These are phyloP conservation scores for Thyridium curvatum DNA, from an alignment of 2,329 filamentous ascomycete species.

Conservation along the genomic window DNA sequence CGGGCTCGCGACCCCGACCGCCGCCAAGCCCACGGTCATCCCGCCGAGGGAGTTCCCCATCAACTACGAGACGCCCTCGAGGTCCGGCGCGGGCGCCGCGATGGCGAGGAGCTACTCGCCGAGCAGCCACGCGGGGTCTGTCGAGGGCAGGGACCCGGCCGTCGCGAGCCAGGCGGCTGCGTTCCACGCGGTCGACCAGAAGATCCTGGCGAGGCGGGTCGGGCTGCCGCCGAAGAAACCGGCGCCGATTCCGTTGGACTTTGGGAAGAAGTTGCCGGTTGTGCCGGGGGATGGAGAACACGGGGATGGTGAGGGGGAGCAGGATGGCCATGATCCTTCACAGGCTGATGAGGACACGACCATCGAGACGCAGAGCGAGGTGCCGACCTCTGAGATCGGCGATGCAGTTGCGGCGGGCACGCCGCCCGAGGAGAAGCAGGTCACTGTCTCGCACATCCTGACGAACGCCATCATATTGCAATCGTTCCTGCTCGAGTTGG, in stretches of 20 bases:
- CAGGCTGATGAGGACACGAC: slow-evolving; percentile 7
- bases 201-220: slow-evolving; percentile 50
- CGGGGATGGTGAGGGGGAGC: slow-evolving; percentile 18
- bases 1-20: slow-evolving; percentile 22
- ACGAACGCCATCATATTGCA: slow-evolving; percentile 77
- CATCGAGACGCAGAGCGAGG: slow-evolving; percentile 9
- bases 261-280: slow-evolving; percentile 24
- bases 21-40: slow-evolving; percentile 24
- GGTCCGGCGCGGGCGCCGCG: slow-evolving; percentile 13
- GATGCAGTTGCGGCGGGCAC: slow-evolving; percentile 8
- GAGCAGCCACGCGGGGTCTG: slow-evolving; percentile 17
- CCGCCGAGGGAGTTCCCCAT: slow-evolving; percentile 36
- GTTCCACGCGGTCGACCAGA: slow-evolving; percentile 59
- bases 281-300: slow-evolving; percentile 8
- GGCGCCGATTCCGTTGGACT: slow-evolving; percentile 40
- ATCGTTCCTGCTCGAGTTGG: slow-evolving; percentile 72
- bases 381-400: slow-evolving; percentile 9
- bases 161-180: slow-evolving; percentile 48
- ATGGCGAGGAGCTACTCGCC: slow-evolving; percentile 34
- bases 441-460: slow-evolving; percentile 69
- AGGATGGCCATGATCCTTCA: slow-evolving; percentile 9
- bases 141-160: slow-evolving; percentile 20
- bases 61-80: slow-evolving; percentile 26
- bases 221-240: slow-evolving; percentile 36
- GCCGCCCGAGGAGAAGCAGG: slow-evolving; percentile 31